Conservation (phyloP, 768 basidiomycete species). For the Mycena olivaceomarginata region DNA sequence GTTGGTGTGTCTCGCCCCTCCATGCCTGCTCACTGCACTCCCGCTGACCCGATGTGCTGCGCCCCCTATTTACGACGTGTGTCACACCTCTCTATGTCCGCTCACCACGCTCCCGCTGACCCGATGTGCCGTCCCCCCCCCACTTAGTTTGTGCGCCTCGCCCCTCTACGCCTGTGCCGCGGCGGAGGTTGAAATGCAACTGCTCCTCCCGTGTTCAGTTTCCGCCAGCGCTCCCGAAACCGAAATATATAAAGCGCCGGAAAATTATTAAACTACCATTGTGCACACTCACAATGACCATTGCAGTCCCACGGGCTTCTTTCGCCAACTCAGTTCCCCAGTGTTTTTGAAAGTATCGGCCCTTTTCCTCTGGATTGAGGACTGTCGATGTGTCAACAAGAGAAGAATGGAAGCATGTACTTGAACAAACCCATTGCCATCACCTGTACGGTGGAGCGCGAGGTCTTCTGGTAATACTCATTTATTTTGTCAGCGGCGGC, state of each 20-base stretch:
- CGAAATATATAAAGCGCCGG: background rate
- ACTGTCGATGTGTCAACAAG: background rate
- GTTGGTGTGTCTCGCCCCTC: too few relatives aligned
- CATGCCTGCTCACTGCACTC: too few relatives aligned
- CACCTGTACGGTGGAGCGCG: slow-evolving; percentile 42
- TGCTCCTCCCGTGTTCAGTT: too few relatives aligned
- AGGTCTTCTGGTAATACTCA: slow-evolving; percentile 54
- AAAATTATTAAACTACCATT: background rate
- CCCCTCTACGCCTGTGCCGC: too few relatives aligned
- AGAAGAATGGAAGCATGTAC: background rate
- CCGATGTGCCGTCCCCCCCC: too few relatives aligned
- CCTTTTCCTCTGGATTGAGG: background rate
- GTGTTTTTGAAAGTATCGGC: background rate
- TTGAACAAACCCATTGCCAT: slow-evolving; percentile 52
- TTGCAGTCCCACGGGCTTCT: background rate
- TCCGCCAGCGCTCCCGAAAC: background rate
- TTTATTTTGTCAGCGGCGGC: slow-evolving; percentile 51
- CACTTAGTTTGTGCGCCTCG: too few relatives aligned
- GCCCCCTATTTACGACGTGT: too few relatives aligned
- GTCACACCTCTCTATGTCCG: too few relatives aligned
- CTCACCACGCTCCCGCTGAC: too few relatives aligned
- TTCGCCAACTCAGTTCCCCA: slow-evolving; percentile 1
- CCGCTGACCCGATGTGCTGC: too few relatives aligned
- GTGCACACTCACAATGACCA: background rate
- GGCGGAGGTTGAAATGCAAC: too few relatives aligned